phyloP scores from a whole-genome alignment of 148 eudicot species.

The Rhododendron griersonianum region DNA sequence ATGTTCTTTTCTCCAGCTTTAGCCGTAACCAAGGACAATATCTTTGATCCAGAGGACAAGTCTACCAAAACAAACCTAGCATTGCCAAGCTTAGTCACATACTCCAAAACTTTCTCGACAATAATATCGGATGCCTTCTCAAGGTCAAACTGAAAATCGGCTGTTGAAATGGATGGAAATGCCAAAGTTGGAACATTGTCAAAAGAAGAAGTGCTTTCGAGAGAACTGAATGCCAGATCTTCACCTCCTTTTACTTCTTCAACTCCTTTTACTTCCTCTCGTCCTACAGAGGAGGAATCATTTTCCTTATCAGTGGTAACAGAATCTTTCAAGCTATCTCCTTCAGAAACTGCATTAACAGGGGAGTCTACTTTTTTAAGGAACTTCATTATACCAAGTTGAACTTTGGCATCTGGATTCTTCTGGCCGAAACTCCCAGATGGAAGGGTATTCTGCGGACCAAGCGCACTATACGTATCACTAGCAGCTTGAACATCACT shows the following conservation, averaged over 20 bases:
- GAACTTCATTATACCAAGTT: constrained; percentile 25
- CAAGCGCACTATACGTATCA: constrained; percentile 46
- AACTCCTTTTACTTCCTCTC: not conserved
- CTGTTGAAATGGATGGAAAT: constrained; percentile 95
- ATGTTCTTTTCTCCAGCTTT: constrained; percentile 58
- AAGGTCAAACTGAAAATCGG: constrained; percentile 75
- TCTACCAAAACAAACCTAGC: constrained; percentile 82
- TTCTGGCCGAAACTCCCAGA: constrained; percentile 82
- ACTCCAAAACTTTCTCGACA: constrained; percentile 72
- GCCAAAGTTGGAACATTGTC: constrained; percentile 59
- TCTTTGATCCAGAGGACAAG: constrained; percentile 65
- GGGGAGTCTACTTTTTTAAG: constrained; percentile 61
- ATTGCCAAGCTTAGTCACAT: constrained; percentile 42
- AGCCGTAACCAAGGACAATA: constrained; percentile 69
- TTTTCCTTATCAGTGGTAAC: constrained; percentile 24
- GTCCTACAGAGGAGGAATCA: constrained; percentile 8
- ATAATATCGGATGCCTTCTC: constrained; percentile 86
- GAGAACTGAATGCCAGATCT: constrained; percentile 18
- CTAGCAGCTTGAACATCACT: constrained; percentile 65
- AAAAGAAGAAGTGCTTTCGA: constrained; percentile 17
- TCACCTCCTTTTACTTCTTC: too few relatives aligned
- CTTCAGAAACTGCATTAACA: constrained; percentile 22
- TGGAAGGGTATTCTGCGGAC: constrained; percentile 59
- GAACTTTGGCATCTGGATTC: constrained; percentile 62
- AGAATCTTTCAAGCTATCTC: constrained; percentile 23